Conservation (phyloP, 2,329 filamentous ascomycete genomes). For the Aspergillus calidoustus region DNA sequence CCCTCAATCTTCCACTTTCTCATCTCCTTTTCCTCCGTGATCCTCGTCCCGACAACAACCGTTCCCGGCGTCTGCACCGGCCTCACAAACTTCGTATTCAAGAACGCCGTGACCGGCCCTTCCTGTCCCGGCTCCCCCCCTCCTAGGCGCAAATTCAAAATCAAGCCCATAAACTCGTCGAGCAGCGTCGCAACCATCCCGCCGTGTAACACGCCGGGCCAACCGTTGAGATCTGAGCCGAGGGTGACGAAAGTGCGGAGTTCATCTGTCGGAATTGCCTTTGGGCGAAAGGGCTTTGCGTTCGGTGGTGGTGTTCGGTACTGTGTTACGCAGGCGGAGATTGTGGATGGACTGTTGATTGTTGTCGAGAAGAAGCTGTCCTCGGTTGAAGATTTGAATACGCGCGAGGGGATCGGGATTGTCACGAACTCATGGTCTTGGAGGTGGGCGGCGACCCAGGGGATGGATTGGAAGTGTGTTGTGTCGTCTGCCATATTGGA, state of each 20-base stretch:
- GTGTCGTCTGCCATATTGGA: slow-evolving; percentile 12
- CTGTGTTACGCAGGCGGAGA: slow-evolving; percentile 15
- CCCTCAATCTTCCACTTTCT: slow-evolving; percentile 26
- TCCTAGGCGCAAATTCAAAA: slow-evolving; percentile 17
- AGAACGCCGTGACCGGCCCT: slow-evolving; percentile 27
- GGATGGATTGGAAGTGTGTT: slow-evolving; percentile 15
- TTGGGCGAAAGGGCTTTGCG: neutral
- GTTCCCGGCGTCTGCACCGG: slow-evolving; percentile 25
- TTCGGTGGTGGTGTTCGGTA: slow-evolving; percentile 4
- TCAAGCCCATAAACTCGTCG: slow-evolving; percentile 31
- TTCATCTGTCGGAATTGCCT: slow-evolving; percentile 19
- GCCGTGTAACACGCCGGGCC: slow-evolving; percentile 33
- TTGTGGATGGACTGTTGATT: slow-evolving; percentile 17
- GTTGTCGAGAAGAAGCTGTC: slow-evolving; percentile 20
- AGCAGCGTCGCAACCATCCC: slow-evolving; percentile 33
- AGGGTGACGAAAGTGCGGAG: slow-evolving; percentile 34
- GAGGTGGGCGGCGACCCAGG: slow-evolving; percentile 20
- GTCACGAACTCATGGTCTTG: slow-evolving; percentile 11
- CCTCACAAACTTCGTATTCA: slow-evolving; percentile 29
- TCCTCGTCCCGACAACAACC: slow-evolving; percentile 18
- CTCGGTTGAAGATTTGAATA: slow-evolving; percentile 14
- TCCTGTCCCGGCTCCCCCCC: slow-evolving; percentile 6
- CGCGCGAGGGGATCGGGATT: slow-evolving; percentile 10
- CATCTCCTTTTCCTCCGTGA: slow-evolving; percentile 19
- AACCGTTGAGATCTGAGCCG: slow-evolving; percentile 32